Evolutionary conservation across 2,329 filamentous ascomycete species (phyloP).

Genomic region (Biscogniauxia mediterranea): DNA sequence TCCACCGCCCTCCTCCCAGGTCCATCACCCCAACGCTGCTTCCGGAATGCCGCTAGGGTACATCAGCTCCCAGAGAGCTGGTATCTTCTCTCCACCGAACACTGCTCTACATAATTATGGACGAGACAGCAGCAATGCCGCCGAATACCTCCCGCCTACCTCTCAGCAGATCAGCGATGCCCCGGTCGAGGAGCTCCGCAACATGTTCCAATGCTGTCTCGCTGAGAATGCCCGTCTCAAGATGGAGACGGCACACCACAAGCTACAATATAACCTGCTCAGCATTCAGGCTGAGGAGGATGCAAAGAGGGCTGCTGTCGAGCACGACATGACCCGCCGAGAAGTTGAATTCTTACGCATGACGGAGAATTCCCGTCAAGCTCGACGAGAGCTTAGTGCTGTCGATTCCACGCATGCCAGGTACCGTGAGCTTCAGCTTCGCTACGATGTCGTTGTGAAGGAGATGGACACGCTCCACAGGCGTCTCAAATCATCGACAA

Average conservation of each 20-base stretch:
- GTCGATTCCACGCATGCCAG: slow-evolving; percentile 54
- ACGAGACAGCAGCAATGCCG: slow-evolving; percentile 12
- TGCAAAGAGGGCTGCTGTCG: slow-evolving; percentile 81
- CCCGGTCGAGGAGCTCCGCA: slow-evolving; percentile 53
- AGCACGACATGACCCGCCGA: slow-evolving; percentile 85
- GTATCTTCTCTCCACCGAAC: slow-evolving; percentile 53
- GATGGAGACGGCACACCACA: slow-evolving; percentile 85
- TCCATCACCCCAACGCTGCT: slow-evolving; percentile 33
- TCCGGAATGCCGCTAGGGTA: slow-evolving; percentile 32
- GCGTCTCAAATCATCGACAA: slow-evolving; percentile 71
- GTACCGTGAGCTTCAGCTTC: slow-evolving; percentile 62
- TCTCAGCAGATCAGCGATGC: slow-evolving; percentile 51
- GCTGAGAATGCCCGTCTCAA: slow-evolving; percentile 62
- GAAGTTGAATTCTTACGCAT: slow-evolving; percentile 82
- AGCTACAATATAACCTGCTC: slow-evolving; percentile 83
- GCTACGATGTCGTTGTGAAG: slow-evolving; percentile 64
- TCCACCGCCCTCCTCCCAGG: slow-evolving; percentile 55
- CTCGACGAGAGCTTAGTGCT: slow-evolving; percentile 51
- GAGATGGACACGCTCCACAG: slow-evolving; percentile 64
- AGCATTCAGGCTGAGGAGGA: slow-evolving; percentile 82
- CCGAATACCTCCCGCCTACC: slow-evolving; percentile 48
- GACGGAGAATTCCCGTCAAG: slow-evolving; percentile 67
- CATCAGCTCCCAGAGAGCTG: slow-evolving; percentile 44
- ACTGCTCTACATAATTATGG: slow-evolving; percentile 34
- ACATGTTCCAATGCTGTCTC: slow-evolving; percentile 54